These are phyloP conservation scores for Protostelium mycophagum DNA, from an alignment of 78 protist genomes.

Conservation along the genomic window DNA sequence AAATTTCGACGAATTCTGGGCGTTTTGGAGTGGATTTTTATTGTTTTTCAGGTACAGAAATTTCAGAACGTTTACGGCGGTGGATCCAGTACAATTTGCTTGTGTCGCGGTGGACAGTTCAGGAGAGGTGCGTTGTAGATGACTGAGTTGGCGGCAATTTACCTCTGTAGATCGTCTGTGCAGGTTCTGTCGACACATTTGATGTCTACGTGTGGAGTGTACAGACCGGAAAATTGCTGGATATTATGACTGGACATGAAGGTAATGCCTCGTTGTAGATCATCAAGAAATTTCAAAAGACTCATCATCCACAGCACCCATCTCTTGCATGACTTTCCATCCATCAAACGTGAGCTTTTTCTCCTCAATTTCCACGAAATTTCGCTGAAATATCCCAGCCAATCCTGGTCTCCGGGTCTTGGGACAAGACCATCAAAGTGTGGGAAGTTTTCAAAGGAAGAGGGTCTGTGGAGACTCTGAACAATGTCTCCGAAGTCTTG, in stretches of 20 bases:
- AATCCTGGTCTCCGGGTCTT: constrained; percentile 64
- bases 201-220: constrained; percentile 82
- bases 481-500: constrained; percentile 46
- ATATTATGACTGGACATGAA: constrained; percentile 79
- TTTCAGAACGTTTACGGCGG: constrained; percentile 74
- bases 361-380: constrained; percentile 15
- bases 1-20: no score
- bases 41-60: no score
- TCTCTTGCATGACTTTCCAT: constrained; percentile 59
- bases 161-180: no score
- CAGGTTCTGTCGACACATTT: constrained; percentile 72
- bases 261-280: constrained; percentile 6
- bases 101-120: constrained; percentile 82
- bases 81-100: constrained; percentile 53
- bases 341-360: constrained; percentile 16
- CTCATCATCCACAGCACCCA: constrained; percentile 32
- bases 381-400: neutral
- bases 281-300: neutral
- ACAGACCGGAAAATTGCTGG: constrained; percentile 87
- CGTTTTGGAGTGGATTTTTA: no score
- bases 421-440: constrained; percentile 80
- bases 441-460: constrained; percentile 83
- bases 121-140: no score
- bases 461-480: constrained; percentile 23
- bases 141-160: no score